These are phyloP conservation scores for Rhodotorula diobovata DNA, from an alignment of 768 basidiomycete species.

Conservation along the genomic window DNA sequence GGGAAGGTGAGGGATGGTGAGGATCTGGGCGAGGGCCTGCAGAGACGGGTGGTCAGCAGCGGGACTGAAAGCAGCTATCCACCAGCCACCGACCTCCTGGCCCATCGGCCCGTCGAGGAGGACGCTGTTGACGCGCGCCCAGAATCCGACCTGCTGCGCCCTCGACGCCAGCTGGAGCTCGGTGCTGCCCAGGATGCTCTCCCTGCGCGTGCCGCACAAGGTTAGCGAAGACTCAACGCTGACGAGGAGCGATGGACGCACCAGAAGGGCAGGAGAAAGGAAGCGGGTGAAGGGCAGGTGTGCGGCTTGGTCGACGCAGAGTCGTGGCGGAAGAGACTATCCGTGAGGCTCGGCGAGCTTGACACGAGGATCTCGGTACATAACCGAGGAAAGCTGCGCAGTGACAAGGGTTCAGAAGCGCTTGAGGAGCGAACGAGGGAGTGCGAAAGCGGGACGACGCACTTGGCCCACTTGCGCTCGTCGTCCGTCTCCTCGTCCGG, in stretches of 20 bases:
- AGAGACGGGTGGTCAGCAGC: background rate
- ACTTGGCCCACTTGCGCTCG: constrained; percentile 20
- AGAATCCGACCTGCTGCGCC: constrained; percentile 83
- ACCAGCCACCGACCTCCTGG: constrained; percentile 61
- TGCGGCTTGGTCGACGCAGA: constrained; percentile 25
- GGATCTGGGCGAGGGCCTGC: constrained; percentile 89
- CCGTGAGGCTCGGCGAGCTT: constrained; percentile 91
- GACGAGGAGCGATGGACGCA: background rate
- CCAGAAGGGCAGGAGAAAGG: constrained; percentile 33
- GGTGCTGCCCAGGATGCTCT: constrained; percentile 60
- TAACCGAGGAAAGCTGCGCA: constrained; percentile 77
- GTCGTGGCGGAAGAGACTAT: constrained; percentile 63
- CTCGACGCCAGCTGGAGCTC: constrained; percentile 81
- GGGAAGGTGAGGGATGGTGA: constrained; percentile 71
- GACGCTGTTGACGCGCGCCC: constrained; percentile 85
- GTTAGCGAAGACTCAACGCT: background rate
- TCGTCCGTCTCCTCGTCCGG: constrained; percentile 16
- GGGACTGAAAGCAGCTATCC: background rate
- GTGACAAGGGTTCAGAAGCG: no score
- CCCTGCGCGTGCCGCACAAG: constrained; percentile 2
- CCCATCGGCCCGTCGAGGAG: constrained; percentile 78
- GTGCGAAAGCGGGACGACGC: no score
- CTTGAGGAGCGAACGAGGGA: background rate
- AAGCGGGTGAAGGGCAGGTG: constrained; percentile 20
- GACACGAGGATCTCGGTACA: constrained; percentile 92